These are phyloP conservation scores for Sanguinoderma infundibulare DNA, from an alignment of 1,284 basidiomycete species.

Conservation along the genomic window DNA sequence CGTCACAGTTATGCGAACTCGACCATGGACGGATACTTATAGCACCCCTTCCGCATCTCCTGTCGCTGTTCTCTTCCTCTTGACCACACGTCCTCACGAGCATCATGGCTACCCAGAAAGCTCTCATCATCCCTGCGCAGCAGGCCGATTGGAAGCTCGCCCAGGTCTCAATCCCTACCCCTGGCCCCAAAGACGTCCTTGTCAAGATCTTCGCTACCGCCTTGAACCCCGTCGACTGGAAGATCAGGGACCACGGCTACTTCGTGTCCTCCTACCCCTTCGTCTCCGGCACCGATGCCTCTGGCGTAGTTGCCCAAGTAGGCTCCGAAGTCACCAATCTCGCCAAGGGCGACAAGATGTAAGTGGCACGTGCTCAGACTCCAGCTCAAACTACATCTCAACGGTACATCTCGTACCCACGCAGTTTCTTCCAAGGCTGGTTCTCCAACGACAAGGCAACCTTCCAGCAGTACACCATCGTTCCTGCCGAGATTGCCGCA, in stretches of 20 bases:
- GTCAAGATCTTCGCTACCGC: conserved; percentile 39
- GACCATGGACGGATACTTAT: not conserved
- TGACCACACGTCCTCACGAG: not conserved
- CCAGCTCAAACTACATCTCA: no score
- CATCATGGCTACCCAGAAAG: conserved; percentile 10
- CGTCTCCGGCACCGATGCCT: conserved; percentile 50
- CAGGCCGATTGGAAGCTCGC: conserved; percentile 12
- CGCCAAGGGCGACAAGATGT: conserved; percentile 54
- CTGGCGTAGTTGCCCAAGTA: conserved; percentile 50
- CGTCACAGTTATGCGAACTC: no score
- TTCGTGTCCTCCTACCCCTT: conserved; percentile 37
- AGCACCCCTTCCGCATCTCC: not conserved
- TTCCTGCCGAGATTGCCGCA: conserved; percentile 32
- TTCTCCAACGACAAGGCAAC: conserved; percentile 24
- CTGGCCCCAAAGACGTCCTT: conserved; percentile 37
- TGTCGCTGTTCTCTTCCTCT: not conserved
- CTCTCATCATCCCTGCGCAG: conserved; percentile 17
- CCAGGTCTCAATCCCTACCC: conserved; percentile 11
- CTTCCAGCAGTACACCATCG: conserved; percentile 40
- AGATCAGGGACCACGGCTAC: conserved; percentile 36
- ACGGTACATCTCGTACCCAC: not conserved
- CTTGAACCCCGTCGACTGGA: conserved; percentile 46
- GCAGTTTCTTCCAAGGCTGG: conserved; percentile 34
- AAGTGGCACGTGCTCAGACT: conserved; percentile 9
- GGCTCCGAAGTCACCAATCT: conserved; percentile 47